These are phyloP conservation scores for Podosphaera xanthii DNA, from an alignment of 2,329 filamentous ascomycete species.

Conservation along the genomic window DNA sequence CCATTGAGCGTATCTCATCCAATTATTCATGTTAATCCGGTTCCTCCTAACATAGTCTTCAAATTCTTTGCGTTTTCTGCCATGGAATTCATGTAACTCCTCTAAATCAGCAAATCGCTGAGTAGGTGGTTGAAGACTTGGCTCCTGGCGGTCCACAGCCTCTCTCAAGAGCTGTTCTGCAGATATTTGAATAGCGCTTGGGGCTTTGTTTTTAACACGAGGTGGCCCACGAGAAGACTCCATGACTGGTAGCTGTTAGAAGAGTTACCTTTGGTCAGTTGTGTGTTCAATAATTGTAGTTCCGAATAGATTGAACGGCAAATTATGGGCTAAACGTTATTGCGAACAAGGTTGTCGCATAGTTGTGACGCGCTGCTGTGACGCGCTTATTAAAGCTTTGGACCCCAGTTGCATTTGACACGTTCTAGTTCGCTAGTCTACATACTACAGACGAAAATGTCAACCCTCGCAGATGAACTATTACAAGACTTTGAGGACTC, in stretches of 20 bases:
- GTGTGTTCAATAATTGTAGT: neutral
- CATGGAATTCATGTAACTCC: conserved; percentile 93
- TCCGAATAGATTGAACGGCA: no score
- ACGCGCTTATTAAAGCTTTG: neutral
- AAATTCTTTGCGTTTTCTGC: conserved; percentile 85
- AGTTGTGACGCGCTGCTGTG: neutral
- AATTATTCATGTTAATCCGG: conserved; percentile 90
- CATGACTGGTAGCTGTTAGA: conserved; percentile 31
- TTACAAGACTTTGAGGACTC: conserved; percentile 79
- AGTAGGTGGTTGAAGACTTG: conserved; percentile 66
- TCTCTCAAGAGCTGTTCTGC: conserved; percentile 94
- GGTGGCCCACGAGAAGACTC: conserved; percentile 79
- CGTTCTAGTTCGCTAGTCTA: neutral
- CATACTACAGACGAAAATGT: conserved; percentile 30
- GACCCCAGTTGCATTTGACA: neutral
- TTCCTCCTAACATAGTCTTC: conserved; percentile 96
- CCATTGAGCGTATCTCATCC: conserved; percentile 94
- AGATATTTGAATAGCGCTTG: conserved; percentile 76
- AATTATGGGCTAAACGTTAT: no score
- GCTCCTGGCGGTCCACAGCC: conserved; percentile 89
- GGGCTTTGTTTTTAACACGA: conserved; percentile 95
- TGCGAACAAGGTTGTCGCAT: neutral
- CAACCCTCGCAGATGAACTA: conserved; percentile 78
- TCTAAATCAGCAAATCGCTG: conserved; percentile 92
- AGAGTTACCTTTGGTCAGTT: neutral